Evolutionary conservation across 768 basidiomycete species (phyloP).

Genomic region (Tricholoma saponaceum): DNA sequence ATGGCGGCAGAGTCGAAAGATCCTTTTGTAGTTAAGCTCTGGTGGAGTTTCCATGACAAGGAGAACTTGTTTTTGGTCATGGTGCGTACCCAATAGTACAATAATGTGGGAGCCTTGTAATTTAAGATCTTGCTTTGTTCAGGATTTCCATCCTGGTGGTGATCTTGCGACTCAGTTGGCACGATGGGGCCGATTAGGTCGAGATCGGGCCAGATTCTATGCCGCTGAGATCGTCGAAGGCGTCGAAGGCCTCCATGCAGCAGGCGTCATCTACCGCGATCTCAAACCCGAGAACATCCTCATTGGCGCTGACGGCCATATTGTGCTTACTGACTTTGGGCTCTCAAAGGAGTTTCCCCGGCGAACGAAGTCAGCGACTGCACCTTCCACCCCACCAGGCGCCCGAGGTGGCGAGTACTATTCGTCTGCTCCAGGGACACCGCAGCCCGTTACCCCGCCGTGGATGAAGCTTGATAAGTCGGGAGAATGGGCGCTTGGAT

Average conservation of each 20-base stretch:
- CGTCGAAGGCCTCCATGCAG: conserved; percentile 88
- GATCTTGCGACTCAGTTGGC: conserved; percentile 97
- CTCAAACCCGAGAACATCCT: conserved; percentile 97
- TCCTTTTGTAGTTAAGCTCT: conserved; percentile 93
- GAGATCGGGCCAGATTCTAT: conserved; percentile 94
- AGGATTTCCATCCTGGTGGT: conserved; percentile 95
- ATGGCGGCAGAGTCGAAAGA: conserved; percentile 88
- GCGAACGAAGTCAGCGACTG: conserved; percentile 37
- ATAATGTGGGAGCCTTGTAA: not conserved
- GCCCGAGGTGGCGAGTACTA: conserved; percentile 48
- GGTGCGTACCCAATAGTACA: conserved; percentile 37
- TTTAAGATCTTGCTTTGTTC: not conserved
- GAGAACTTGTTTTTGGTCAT: conserved; percentile 97
- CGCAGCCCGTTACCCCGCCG: conserved; percentile 51
- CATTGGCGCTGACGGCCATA: conserved; percentile 91
- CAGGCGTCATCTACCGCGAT: conserved; percentile 96
- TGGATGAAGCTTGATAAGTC: conserved; percentile 72
- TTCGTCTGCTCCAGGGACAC: conserved; percentile 43
- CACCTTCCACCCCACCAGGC: conserved; percentile 57
- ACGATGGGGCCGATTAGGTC: conserved; percentile 89
- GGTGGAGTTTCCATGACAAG: conserved; percentile 98
- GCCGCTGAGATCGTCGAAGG: conserved; percentile 97
- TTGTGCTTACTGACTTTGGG: conserved; percentile 96
- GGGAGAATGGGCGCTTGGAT: conserved; percentile 49
- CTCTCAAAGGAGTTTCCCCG: conserved; percentile 88